Evolutionary conservation across 2,329 filamentous ascomycete species (phyloP), one percentile per base, ranked within the genome.

Genomic region (Beauveria caledonica): DNA sequence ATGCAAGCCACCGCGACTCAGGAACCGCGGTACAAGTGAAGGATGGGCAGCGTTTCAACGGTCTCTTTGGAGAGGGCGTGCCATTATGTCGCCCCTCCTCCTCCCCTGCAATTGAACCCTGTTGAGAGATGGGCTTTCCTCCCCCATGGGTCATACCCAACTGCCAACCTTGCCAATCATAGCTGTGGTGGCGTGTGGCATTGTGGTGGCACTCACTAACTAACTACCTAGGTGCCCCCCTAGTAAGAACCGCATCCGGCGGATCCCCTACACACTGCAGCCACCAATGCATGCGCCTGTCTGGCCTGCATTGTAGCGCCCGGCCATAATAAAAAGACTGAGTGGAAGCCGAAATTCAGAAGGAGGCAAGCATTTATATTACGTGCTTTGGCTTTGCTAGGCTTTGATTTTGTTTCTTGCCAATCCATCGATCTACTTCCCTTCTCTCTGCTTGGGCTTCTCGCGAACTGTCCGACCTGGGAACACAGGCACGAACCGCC

Each of bases 1-100:
- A 57, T 57, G 54, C 54, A 25, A 36, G 54, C 54, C 44, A 27
- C 33, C 53, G 50, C 56, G 56, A 58, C 56, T 58, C 56, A 58
- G 54, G 54, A 57, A 40, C 54, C 54, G 54, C 54, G 54, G 54
- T 23, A 39, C 15, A 36, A 15, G 7, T 7, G 40, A 25, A 48
- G 21, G 44, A 48, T 29, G 21, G 25, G 29, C 29, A 19, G 9
- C 13, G 44, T 57, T 57, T 58, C 45, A 58, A 58, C 56, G 46
- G 46, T 21, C 55, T 29, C 46, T 27, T 40, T 50, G 29, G 33
- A 51, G 46, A 58, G 56, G 56, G 56, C 13, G 55, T 44, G 56
- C 46, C 23, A 58, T 46, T 21, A 48, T n/a, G 46, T 23, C 40
- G 29, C 54, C 44, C 44, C 44, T n/a, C 42, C 33, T 27, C 40